Percentiles rank a stretch among this genome's conserved stretches.
These are phyloP conservation scores for Scutellaria baicalensis DNA, from an alignment of 257 asterid species.

Conservation along the genomic window DNA sequence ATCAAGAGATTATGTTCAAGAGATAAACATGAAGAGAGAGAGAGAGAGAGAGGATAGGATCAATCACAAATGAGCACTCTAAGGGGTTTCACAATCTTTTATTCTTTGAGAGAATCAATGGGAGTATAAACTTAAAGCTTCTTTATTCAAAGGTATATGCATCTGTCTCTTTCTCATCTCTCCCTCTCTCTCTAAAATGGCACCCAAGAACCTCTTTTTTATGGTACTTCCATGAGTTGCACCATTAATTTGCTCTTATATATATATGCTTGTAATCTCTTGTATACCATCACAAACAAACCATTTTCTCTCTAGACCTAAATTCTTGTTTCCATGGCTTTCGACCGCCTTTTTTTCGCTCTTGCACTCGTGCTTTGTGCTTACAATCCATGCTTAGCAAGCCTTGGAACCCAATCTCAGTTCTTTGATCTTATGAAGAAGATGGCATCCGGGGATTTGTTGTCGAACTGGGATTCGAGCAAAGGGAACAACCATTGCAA, in stretches of 20 bases:
- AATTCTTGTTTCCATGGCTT: slow-evolving; percentile 24
- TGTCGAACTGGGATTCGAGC: slow-evolving; percentile 43
- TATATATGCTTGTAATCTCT: slow-evolving; percentile 32
- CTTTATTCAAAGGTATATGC: slow-evolving; percentile 47
- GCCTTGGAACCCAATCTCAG: slow-evolving; percentile 21
- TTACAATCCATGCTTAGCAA: slow-evolving; percentile 15
- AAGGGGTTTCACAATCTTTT: slow-evolving; percentile 5
- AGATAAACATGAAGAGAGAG: not conserved
- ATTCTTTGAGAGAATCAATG: slow-evolving; percentile 42
- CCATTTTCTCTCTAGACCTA: no score
- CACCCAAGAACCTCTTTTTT: slow-evolving; percentile 37
- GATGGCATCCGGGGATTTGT: slow-evolving; percentile 32
- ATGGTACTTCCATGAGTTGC: not conserved
- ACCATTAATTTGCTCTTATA: slow-evolving; percentile 45
- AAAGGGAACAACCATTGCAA: slow-evolving; percentile 30
- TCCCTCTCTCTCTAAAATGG: slow-evolving; percentile 19
- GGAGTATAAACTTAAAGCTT: slow-evolving; percentile 39
- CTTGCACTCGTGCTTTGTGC: slow-evolving; percentile 20
- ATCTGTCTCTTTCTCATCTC: slow-evolving; percentile 21
- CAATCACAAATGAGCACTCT: no score
- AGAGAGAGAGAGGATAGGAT: not conserved
- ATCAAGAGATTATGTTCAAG: no score
- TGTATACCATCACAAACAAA: slow-evolving; percentile 6
- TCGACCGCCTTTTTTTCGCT: slow-evolving; percentile 15
- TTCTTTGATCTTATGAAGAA: slow-evolving; percentile 46